These are phyloP conservation scores for Fusarium luffae DNA, from an alignment of 2,329 filamentous ascomycete species.

Conservation along the genomic window DNA sequence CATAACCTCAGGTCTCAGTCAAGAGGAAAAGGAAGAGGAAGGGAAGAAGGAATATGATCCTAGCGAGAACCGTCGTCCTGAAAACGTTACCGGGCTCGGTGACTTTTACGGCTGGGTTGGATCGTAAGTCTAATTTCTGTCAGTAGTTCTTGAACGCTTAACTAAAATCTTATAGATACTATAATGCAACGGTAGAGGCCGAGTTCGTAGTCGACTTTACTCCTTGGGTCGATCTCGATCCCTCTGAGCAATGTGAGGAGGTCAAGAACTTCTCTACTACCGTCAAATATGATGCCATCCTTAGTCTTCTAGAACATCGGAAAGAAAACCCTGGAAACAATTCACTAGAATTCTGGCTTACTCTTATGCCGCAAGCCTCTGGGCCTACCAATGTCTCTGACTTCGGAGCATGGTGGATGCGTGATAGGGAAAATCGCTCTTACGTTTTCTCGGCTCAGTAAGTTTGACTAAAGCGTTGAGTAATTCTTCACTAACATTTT, in stretches of 20 bases:
- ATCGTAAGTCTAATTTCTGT: neutral
- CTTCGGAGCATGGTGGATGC: neutral
- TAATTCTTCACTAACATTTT: neutral
- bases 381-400: neutral
- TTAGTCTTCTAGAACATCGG: neutral
- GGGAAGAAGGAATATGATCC: neutral
- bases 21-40: neutral
- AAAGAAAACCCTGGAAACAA: neutral
- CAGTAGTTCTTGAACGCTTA: fast-evolving
- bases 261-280: neutral
- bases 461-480: neutral
- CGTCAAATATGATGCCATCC: neutral
- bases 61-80: neutral
- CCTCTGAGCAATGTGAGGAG: neutral
- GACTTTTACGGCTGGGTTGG: conserved; percentile 4
- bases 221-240: no score
- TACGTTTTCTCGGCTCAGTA: neutral
- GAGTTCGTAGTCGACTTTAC: neutral
- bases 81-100: neutral
- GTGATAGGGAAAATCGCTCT: neutral
- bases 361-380: neutral
- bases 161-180: neutral
- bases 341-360: neutral
- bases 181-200: conserved; percentile 1
- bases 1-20: neutral